Percentiles rank a stretch among this genome's conserved stretches.
Evolutionary conservation across 768 basidiomycete species (phyloP).

Genomic region (Clavaria fumosa): DNA sequence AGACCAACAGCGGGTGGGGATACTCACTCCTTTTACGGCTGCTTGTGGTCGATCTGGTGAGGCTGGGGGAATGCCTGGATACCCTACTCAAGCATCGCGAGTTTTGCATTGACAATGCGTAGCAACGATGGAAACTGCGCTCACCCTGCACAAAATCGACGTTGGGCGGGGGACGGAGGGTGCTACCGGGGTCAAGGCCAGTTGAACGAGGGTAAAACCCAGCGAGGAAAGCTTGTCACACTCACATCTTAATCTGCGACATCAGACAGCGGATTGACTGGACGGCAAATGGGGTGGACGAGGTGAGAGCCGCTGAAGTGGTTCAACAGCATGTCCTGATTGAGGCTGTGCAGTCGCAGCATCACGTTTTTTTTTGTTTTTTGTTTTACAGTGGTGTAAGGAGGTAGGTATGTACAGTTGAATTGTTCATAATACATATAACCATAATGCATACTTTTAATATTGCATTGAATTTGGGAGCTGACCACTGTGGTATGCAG

Average conservation of each 20-base stretch:
- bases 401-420: too few species aligned
- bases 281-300: too few species aligned
- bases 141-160: conserved; percentile 77
- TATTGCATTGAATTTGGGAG: too few species aligned
- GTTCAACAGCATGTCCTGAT: too few species aligned
- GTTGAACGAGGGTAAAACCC: background rate
- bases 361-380: too few species aligned
- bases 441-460: too few species aligned
- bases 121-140: conserved; percentile 11
- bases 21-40: conserved; percentile 70
- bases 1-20: conserved; percentile 3
- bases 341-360: too few species aligned
- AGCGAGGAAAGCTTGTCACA: conserved; percentile 2
- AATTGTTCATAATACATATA: too few species aligned
- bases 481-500: too few species aligned
- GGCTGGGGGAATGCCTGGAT: conserved; percentile 77
- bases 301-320: too few species aligned
- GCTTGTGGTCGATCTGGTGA: conserved; percentile 66
- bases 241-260: conserved; percentile 34
- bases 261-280: too few species aligned
- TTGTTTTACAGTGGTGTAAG: too few species aligned
- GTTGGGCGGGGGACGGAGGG: conserved; percentile 74
- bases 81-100: conserved; percentile 30
- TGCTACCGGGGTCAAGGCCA: conserved; percentile 27
- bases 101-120: background rate